Evolutionary conservation across 768 basidiomycete species (phyloP).

Genomic region (Tulasnella sp.): DNA sequence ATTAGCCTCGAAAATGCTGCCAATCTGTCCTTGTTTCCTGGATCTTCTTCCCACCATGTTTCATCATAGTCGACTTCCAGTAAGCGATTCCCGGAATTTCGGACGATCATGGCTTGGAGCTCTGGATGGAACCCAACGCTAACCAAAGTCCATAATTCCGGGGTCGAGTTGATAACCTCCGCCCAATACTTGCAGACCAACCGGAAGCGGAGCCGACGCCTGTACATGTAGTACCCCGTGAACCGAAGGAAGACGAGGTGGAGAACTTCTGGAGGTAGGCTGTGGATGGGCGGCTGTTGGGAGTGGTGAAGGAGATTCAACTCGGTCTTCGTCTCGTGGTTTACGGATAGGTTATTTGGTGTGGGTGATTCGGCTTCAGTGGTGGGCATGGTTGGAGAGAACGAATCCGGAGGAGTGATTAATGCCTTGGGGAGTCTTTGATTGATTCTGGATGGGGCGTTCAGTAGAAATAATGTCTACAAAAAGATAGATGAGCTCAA

Average conservation of each 20-base stretch:
- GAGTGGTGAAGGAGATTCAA: not conserved
- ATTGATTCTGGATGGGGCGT: too few species aligned
- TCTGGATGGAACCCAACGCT: not conserved
- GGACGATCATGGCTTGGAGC: not conserved
- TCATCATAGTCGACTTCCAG: not conserved
- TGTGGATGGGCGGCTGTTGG: not conserved
- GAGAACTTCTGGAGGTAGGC: not conserved
- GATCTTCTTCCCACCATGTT: not conserved
- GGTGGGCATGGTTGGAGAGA: too few species aligned
- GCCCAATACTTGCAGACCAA: not conserved
- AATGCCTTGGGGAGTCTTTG: too few species aligned
- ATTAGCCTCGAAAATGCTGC: not conserved
- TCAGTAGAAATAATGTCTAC: too few species aligned
- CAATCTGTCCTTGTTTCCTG: not conserved
- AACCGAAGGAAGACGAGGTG: not conserved
- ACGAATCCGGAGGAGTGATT: too few species aligned
- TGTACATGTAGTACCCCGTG: not conserved
- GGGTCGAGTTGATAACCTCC: not conserved
- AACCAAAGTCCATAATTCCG: not conserved
- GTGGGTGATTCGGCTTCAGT: too few species aligned
- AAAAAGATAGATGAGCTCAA: too few species aligned
- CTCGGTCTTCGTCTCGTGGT: not conserved
- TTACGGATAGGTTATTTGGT: too few species aligned
- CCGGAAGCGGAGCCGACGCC: not conserved
- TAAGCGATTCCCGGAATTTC: not conserved